These are phyloP conservation scores for Blastobotrys malaysiensis DNA, from an alignment of 1,139 yeast genomes.

Conservation along the genomic window DNA sequence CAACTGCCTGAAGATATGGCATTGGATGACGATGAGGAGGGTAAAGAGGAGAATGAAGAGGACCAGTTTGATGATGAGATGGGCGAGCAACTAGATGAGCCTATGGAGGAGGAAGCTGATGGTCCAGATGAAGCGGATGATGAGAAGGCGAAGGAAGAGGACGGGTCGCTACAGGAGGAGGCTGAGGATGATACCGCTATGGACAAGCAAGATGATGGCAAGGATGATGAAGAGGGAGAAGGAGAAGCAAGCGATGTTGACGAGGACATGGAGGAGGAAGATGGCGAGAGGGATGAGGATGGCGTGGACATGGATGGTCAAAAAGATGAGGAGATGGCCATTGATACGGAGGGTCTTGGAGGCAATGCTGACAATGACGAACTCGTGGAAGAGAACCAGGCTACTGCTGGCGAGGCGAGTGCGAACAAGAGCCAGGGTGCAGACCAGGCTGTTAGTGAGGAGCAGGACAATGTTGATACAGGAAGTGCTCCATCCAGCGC, in stretches of 20 bases:
- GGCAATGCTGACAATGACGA: constrained; percentile 50
- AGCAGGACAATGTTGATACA: constrained; percentile 39
- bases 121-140: constrained; percentile 34
- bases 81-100: constrained; percentile 15
- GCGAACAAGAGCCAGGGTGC: constrained; percentile 72
- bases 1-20: constrained; percentile 34
- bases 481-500: constrained; percentile 22
- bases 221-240: too few relatives aligned
- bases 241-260: constrained; percentile 27
- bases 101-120: constrained; percentile 31
- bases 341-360: constrained; percentile 33
- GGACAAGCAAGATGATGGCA: constrained; percentile 31
- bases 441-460: constrained; percentile 60
- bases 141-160: constrained; percentile 30
- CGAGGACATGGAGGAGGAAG: constrained; percentile 32
- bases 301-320: constrained; percentile 38
- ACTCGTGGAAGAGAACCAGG: constrained; percentile 27
- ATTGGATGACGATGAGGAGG: constrained; percentile 33
- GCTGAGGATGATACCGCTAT: constrained; percentile 28
- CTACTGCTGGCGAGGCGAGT: constrained; percentile 59
- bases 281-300: constrained; percentile 29
- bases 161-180: constrained; percentile 30
- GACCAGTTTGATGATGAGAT: constrained; percentile 31
- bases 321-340: constrained; percentile 39
- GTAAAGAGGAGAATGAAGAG: constrained; percentile 31